Base-by-base conservation (phyloP, 768 basidiomycete genomes). In the Leccinum broughii region DNA sequence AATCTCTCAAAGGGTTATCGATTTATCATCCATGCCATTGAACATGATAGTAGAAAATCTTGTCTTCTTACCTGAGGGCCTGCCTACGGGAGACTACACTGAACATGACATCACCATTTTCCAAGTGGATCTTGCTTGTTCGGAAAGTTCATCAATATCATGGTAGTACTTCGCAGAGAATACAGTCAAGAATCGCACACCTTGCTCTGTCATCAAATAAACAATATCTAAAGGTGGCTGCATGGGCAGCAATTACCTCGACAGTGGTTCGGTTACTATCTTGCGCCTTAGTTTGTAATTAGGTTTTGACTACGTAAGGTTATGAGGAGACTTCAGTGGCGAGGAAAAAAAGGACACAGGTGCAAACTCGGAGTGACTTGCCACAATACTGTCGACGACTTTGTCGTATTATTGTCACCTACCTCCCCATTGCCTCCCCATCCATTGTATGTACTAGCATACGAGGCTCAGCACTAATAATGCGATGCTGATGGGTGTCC, bases 241-340 rank as follows among this genome's bases (percentile, higher is more conserved):
- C 20, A 76, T 67, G 30, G 22, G 73, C 68, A 6, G 70, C 66
- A n/a, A 75, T 22, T 7, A 71, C 73, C 30, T 69, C 66, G 24
- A 60, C 70, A 48, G 76, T 68, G 32, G 22, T 68, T 55, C 73
- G 22, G 50, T 13, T 34, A 34, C 34, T 34, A 34, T 34, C 34
- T 34, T 34, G 34, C 4, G 1, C 34, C 4, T 34, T 34, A 34
- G 34, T 34, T 68, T 62, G 44, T 53, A 46, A 7, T 0, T 34
- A 13, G 69, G 14, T 34, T 55, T 56, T 14, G 63, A 32, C 71
- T 73, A 8, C 10, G 17, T 4, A 37, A 30, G 11, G 30, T 26
- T 13, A 37, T 70, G 35, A 61, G 50, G 28, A 11, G 11, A 52
- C 28, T 28, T 28, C 28, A 52, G 52, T 56, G 56, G 62, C 46